phyloP scores from a whole-genome alignment of 805 yeast genomes.

The Wickerhamomyces sydowiorum region DNA sequence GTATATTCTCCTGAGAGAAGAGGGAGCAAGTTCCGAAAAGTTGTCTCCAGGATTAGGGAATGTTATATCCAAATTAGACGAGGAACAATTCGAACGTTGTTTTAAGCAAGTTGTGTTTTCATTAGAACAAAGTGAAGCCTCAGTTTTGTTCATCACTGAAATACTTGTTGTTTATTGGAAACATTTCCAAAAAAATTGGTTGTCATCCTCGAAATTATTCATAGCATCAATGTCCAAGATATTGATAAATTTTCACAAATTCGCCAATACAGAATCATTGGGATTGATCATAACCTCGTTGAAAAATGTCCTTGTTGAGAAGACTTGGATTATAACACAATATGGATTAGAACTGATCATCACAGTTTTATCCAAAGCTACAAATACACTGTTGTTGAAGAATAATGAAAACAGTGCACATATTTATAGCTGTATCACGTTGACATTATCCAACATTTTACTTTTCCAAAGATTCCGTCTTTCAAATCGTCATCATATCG shows the following conservation, averaged over 20 bases:
- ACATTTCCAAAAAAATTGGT: constrained; percentile 1
- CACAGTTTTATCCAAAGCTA: constrained; percentile 29
- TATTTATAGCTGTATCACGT: constrained; percentile 35
- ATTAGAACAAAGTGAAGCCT: constrained; percentile 8
- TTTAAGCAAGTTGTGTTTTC: constrained; percentile 17
- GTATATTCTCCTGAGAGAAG: constrained; percentile 26
- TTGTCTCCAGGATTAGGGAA: constrained; percentile 18
- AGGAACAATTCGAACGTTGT: constrained; percentile 8
- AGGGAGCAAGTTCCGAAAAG: constrained; percentile 9
- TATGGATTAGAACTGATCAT: constrained; percentile 55
- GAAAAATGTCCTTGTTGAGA: constrained; percentile 38
- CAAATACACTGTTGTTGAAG: constrained; percentile 3
- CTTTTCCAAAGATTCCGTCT: constrained; percentile 66
- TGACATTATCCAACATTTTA: constrained; percentile 53
- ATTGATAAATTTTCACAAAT: not conserved
- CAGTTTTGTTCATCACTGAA: constrained; percentile 16
- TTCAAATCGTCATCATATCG: constrained; percentile 66
- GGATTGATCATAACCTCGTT: constrained; percentile 19
- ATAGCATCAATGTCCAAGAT: constrained; percentile 13
- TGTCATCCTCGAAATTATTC: constrained; percentile 3
- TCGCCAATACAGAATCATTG: not conserved
- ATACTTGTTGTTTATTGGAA: constrained; percentile 15
- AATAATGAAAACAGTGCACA: constrained; percentile 19
- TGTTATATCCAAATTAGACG: constrained; percentile 6
- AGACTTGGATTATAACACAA: constrained; percentile 58